Evolutionary conservation across 2,329 filamentous ascomycete genomes (phyloP).

Genomic region (Fusarium sp.): DNA sequence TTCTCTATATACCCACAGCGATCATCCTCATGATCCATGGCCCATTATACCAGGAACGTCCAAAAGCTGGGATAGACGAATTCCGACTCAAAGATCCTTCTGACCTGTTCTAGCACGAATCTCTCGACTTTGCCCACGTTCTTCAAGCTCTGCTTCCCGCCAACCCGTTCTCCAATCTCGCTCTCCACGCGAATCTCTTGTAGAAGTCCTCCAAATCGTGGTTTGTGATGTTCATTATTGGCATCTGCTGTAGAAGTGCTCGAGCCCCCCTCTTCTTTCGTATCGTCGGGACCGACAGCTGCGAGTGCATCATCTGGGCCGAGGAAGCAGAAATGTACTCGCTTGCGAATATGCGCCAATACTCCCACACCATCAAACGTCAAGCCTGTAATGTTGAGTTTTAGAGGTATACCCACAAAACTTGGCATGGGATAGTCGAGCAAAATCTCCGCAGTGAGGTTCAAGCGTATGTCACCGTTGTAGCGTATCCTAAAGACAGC

Average conservation of each 20-base stretch:
- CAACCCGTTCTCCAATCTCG: conserved; percentile 92
- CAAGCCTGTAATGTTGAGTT: conserved; percentile 92
- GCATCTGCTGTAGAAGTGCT: conserved; percentile 6
- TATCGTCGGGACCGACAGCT: conserved; percentile 64
- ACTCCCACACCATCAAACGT: conserved; percentile 96
- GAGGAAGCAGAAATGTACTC: conserved; percentile 93
- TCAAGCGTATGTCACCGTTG: conserved; percentile 84
- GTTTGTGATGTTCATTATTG: conserved; percentile 43
- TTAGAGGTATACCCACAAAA: conserved; percentile 94
- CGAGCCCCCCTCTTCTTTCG: conserved; percentile 21
- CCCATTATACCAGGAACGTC: conserved; percentile 83
- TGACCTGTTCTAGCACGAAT: conserved; percentile 95
- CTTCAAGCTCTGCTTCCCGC: conserved; percentile 92
- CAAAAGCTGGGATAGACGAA: conserved; percentile 98
- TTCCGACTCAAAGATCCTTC: conserved; percentile 97
- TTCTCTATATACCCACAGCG: conserved; percentile 36
- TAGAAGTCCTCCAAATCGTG: conserved; percentile 74
- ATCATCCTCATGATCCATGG: conserved; percentile 3
- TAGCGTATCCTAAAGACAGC: conserved; percentile 92
- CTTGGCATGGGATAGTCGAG: conserved; percentile 98
- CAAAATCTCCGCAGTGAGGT: conserved; percentile 91
- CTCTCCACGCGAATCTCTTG: conserved; percentile 97
- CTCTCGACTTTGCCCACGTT: conserved; percentile 99
- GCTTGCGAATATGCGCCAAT: conserved; percentile 86
- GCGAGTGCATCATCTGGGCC: conserved; percentile 89